Conservation (phyloP, 1,139 yeast genomes). For the Hanseniaspora gamundiae region DNA sequence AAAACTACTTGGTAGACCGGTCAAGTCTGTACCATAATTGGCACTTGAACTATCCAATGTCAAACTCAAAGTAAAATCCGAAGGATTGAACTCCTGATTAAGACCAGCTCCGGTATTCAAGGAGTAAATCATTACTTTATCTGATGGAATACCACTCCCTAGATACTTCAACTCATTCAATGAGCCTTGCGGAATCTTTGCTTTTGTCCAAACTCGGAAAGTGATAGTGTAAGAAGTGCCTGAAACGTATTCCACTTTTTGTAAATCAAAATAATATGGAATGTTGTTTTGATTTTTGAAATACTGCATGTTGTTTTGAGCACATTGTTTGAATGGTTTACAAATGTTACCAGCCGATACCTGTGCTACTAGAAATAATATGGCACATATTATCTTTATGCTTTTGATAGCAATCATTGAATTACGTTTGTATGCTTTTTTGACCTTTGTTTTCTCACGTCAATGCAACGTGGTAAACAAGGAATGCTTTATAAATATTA, state of each 20-base stretch:
- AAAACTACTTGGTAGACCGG: constrained; percentile 1
- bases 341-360: not conserved
- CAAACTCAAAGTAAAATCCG: constrained; percentile 5
- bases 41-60: not conserved
- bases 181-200: not conserved
- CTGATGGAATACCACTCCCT: constrained; percentile 3
- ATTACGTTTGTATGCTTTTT: not conserved
- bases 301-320: constrained; percentile 1
- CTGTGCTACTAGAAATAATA: not conserved
- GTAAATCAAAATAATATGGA: not conserved
- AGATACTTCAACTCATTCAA: constrained; percentile 6
- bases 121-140: constrained; percentile 5
- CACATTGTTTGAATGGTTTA: constrained; percentile 1
- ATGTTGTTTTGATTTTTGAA: not conserved
- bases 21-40: not conserved
- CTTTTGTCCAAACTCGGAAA: constrained; percentile 2
- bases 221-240: not conserved
- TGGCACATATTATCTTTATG: not conserved
- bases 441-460: not conserved
- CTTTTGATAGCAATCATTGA: not conserved
- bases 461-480: too few species aligned
- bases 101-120: constrained; percentile 3
- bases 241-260: not conserved
- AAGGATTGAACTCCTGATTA: not conserved
- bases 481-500: too few species aligned